Base-by-base conservation (phyloP, 2,329 filamentous ascomycete genomes). In the Emergomyces pasteurianus region DNA sequence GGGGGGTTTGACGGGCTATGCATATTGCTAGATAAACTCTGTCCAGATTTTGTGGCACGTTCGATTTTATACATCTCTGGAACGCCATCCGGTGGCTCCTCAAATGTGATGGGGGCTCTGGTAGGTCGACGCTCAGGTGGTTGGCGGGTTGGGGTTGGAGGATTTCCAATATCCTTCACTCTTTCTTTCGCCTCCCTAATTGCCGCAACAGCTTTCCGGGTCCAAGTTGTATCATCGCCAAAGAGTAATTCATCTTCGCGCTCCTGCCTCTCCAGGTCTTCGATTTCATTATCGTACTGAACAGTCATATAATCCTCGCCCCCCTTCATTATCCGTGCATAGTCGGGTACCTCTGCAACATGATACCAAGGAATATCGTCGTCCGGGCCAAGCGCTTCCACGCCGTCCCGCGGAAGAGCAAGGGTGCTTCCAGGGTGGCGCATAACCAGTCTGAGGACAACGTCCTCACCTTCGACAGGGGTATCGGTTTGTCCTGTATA, bases 361-460 rank as follows among this genome's bases (percentile, higher is more conserved):
- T 94, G 91, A 72, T 95, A 90, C 94, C 94, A 99, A 0, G 94
- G 94, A 42, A 97, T 84, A 68, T 92, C 88, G 58, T 92, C 86
- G 9, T 83, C 83, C 23, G 83, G 81, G 36, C 82, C 81, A 34
- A 90, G 78, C 8, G 23, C 18, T 26, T 54, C 57, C 16, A 60
- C 59, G 4, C 87, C 86, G 72, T 96, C 92, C 65, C 88, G 83
- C 12, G 94, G 94, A 65, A 99, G 80, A 2, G 92, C 92, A 62
- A 97, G 79, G 1, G 90, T 96, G 67, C 88, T 95, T 59, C 86
- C 85, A 21, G 89, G 83, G 60, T 87, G 84, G 63, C 94, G 82
- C 77, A 88, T 88, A 74, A 97, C 89, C 61, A 99, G 79, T 58
- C 92, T 85, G 53, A 99, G 78, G 6, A 97, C 87, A 7, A 97